phyloP scores from a whole-genome alignment of 495 filamentous ascomycete species.

The Lichenothelia convexa region DNA sequence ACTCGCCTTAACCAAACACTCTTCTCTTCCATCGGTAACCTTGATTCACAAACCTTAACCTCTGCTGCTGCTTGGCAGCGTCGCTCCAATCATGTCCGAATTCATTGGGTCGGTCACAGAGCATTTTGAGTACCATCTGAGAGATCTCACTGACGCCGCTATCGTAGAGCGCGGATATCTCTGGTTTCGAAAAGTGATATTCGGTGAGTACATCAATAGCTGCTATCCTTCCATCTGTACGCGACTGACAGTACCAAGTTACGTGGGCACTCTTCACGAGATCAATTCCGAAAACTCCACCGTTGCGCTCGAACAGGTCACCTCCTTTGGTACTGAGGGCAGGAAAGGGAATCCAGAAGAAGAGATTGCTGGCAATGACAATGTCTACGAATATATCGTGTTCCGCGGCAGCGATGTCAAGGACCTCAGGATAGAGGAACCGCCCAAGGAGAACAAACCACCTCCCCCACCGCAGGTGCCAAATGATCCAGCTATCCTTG shows the following conservation, averaged over 20 bases:
- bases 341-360: conserved; percentile 57
- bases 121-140: not conserved
- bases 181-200: conserved; percentile 97
- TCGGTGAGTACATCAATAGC: conserved; percentile 37
- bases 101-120: conserved; percentile 39
- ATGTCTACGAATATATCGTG: conserved; percentile 96
- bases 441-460: conserved; percentile 55
- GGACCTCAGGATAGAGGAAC: conserved; percentile 79
- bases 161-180: conserved; percentile 51
- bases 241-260: conserved; percentile 33
- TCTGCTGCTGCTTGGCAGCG: not conserved
- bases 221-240: not conserved
- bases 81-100: conserved; percentile 32
- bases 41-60: not conserved
- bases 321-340: conserved; percentile 83
- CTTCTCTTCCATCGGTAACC: not conserved
- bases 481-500: conserved; percentile 91
- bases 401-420: conserved; percentile 98
- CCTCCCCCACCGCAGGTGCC: conserved; percentile 52
- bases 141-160: conserved; percentile 4
- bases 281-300: conserved; percentile 96
- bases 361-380: conserved; percentile 62
- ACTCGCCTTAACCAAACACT: not conserved
- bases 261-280: conserved; percentile 88
- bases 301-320: conserved; percentile 88